Conservation (phyloP, 176 grass and related monocot genomes). For the Miscanthus lutarioriparius region DNA sequence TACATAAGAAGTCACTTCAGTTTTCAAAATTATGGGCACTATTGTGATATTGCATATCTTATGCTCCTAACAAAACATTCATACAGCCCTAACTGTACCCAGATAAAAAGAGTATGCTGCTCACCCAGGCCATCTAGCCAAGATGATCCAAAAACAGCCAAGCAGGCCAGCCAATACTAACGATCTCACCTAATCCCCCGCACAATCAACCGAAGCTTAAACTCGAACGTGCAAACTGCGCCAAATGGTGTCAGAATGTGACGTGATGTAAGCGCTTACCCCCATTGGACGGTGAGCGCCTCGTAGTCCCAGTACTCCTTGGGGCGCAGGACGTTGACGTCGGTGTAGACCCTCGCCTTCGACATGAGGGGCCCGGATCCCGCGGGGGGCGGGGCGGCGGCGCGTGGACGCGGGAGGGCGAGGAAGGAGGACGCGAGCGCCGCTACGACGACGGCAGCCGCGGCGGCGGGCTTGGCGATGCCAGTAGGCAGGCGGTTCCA, state of each 20-base stretch:
- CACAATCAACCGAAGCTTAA: slow-evolving; percentile 2
- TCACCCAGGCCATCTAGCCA: not conserved
- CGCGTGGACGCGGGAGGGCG: not conserved
- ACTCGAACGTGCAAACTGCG: not conserved
- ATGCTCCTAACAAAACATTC: not conserved
- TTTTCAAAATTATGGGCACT: not conserved
- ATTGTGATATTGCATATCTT: not conserved
- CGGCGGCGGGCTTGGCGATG: slow-evolving; percentile 17
- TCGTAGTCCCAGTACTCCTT: slow-evolving; percentile 98
- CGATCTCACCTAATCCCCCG: not conserved
- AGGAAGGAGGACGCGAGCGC: slow-evolving; percentile 52
- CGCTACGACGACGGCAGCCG: slow-evolving; percentile 37
- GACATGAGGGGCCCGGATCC: slow-evolving; percentile 52
- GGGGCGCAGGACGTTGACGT: slow-evolving; percentile 77
- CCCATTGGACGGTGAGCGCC: slow-evolving; percentile 80
- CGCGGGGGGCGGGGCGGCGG: slow-evolving; percentile 19
- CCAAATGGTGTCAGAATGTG: not conserved
- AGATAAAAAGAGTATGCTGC: not conserved
- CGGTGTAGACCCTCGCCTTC: slow-evolving; percentile 72
- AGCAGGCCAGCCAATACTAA: not conserved
- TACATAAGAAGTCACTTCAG: not conserved
- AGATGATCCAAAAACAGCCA: not conserved
- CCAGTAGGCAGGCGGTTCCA: slow-evolving; percentile 4
- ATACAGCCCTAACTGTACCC: not conserved
- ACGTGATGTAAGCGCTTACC: slow-evolving; percentile 38